Evolutionary conservation across 2,329 filamentous ascomycete genomes (phyloP), one percentile per base, ranked within the genome.

Genomic region (Xenosphaeropsis pyriputrescens): DNA sequence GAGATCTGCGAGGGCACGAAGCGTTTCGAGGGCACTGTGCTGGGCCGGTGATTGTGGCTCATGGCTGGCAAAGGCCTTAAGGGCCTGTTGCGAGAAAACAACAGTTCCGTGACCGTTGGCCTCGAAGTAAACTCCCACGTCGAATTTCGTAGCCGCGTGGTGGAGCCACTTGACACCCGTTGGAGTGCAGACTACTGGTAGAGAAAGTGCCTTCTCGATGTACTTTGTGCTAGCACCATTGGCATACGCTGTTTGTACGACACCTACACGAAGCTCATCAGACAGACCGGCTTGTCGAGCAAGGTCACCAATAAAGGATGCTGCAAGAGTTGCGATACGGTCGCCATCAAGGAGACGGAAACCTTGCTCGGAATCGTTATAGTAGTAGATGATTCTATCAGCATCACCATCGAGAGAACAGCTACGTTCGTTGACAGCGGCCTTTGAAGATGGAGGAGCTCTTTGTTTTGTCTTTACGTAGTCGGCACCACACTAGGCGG

Each of bases 161-260:
- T 98, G 91, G 45, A 98, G 72, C 61, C 95, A 84, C 68, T 98
- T 98, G 44, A 98, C 91, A 47, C 91, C 91, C 1, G 91, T 98
- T 12, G 85, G 79, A 1, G 91, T 96, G 69, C 84, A 94, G 41
- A 93, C 79, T 16, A 94, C 85, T 35, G 88, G 88, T 32, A 98
- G 75, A 52, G 83, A 81, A 39, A 96, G 71, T 46, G 84, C 80
- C 57, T 91, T 83, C 56, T 85, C 75, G 39, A 98, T 82, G 59
- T 94, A 96, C 51, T 82, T 79, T 26, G 91, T 96, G 55, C 85
- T 89, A 17, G 89, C 82, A 36, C 91, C 91, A 58, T 98, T 98
- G 57, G 91, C 91, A 57, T 98, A 98, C 15, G 91, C 91, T 1
- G 91, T 98, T 63, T 98, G 91, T 11, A 98, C 82, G 38, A 98